These are phyloP conservation scores for Ambrosiella cleistominuta DNA, from an alignment of 2,329 filamentous ascomycete genomes.

Conservation along the genomic window DNA sequence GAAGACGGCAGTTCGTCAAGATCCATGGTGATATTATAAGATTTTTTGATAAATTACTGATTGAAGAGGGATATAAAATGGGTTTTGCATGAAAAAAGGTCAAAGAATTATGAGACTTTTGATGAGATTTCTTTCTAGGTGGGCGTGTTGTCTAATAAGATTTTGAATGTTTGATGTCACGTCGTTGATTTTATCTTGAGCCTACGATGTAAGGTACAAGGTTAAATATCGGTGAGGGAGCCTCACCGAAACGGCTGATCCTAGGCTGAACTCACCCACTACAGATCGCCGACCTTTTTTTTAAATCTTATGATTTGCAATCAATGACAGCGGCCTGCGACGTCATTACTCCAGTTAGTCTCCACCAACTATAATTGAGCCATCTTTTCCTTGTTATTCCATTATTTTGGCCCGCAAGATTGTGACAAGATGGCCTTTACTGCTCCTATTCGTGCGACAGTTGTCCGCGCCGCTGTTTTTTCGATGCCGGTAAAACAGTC, in stretches of 20 bases:
- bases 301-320: background rate
- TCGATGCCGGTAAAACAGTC: background rate
- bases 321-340: background rate
- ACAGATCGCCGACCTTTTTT: background rate
- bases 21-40: slow-evolving; percentile 6
- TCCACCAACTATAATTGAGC: background rate
- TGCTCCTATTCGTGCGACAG: background rate
- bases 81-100: background rate
- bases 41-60: background rate
- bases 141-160: background rate
- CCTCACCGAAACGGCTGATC: background rate
- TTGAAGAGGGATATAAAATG: background rate
- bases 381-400: background rate
- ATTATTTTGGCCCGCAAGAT: background rate
- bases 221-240: slow-evolving; percentile 9
- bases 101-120: background rate
- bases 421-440: background rate
- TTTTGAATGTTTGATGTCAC: background rate
- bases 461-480: background rate
- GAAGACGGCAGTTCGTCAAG: slow-evolving; percentile 11
- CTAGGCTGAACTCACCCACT: background rate
- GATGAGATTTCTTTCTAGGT: background rate
- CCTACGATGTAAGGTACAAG: background rate
- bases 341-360: background rate
- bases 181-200: background rate